Evolutionary conservation across 2,329 filamentous ascomycete species (phyloP), one percentile per base, ranked within the genome.

Genomic region (Didymosphaeria variabile): DNA sequence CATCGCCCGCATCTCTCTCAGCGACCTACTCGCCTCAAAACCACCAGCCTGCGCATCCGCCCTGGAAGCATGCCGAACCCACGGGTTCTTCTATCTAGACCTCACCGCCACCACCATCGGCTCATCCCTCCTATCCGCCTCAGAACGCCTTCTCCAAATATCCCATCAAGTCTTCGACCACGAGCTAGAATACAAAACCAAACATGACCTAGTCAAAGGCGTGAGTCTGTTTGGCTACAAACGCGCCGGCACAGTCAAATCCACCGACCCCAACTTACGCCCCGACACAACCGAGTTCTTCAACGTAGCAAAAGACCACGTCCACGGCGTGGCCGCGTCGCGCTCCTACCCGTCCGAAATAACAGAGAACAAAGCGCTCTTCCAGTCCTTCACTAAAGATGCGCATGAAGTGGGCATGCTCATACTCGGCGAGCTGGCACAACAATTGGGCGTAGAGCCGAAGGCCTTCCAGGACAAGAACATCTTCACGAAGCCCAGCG

Each of bases 1-100:
- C 17, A 23, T 51, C 26, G 29, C 21, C 9, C 21, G 15, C 9
- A 51, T 51, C 47, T 34, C 47, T 12, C 47, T 51, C 10, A 5
- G 17, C 10, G 17, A 29, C 21, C 26, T 51, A 2, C 47, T 51
- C 21, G 47, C 21, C 21, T 31, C 21, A 8, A 26, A 51, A 2
- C 21, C 21, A 34, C 13, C 21, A 51, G 26, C n/a, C 10, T 23
- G 47, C 29, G 21, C 21, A 17, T 10, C 19, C 8, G 8, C 13
- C 8, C 23, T 46, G 21, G 13, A 40, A 40, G 34, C 34, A 10
- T 34, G 32, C 17, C 34, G 15, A 7, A 36, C 17, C 23, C 29
- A 40, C 13, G 50, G 50, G n/a, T 53, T 40, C 50, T 38, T 53
- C 31, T 53, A 36, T 19, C 50, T 38, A 2, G 32, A 40, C 34